Evolutionary conservation across 371 early-diverging fungal genomes (phyloP), one percentile per base, ranked within the genome.

Genomic region (Rhizopus sp.): DNA sequence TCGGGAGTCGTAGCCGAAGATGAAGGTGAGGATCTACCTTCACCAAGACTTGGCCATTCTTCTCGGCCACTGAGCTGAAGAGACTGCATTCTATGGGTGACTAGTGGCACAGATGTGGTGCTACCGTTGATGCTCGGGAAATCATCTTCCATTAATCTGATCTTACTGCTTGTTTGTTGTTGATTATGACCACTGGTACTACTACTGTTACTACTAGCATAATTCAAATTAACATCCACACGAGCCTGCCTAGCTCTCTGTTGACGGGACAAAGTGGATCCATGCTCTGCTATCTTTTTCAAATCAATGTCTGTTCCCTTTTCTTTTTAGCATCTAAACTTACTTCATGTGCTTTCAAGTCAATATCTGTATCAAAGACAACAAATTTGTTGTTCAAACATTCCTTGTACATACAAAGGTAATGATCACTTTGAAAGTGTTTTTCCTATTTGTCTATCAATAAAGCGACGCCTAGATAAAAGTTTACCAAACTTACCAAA

Each of bases 371-470:
- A 15, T 80, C 87, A 80, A 98, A 98, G 0, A 97, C 98, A 32
- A 96, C 87, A 83, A 98, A 97, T 79, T 96, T 97, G 57, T 87
- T 84, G 44, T 95, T 94, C 57, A 95, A 64, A 67, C 98, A 98
- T 50, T 85, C 82, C 13, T 86, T 82, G 33, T 95, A 81, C 42
- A 67, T 63, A 71, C 98, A 98, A 13, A 89, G 69, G 61, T 77
- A 91, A 64, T 98, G 98, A 6, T 92, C 92, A 34, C 75, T 63
- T 46, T 81, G 70, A 62, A 95, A 95, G 75, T 98, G 98, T 10
- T 84, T 66, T 64, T 92, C 91, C 92, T 91, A 62, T 5, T 17
- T 45, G 38, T 16, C 6, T 10, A 40, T 31, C 10, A 10, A 37
- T 7, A 33, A 35, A 35, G 15, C 38, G 7, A 3, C 7, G 4